Percentiles rank a stretch among this genome's conserved stretches.
phyloP scores from a whole-genome alignment of 345 rosid genomes.

The Bruguiera sexangula region DNA sequence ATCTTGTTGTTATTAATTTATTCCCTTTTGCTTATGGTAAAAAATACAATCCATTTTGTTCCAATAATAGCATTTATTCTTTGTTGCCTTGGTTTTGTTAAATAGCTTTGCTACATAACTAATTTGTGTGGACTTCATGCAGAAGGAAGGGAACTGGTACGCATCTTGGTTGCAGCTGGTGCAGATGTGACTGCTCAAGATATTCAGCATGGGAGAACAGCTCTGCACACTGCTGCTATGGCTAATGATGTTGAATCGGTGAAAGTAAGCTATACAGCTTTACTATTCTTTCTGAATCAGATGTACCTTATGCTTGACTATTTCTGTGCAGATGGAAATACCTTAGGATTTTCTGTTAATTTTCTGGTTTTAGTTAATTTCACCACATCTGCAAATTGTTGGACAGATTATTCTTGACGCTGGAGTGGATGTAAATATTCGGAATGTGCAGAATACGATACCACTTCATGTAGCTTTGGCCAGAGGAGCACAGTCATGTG shows the following conservation, averaged over 20 bases:
- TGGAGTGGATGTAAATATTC: conserved; percentile 90
- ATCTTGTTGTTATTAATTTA: too few species aligned
- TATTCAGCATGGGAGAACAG: conserved; percentile 81
- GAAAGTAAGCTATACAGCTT: conserved; percentile 47
- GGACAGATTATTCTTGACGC: conserved; percentile 81
- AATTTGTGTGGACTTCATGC: conserved; percentile 14
- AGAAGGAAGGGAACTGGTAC: conserved; percentile 95
- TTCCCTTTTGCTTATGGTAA: too few species aligned
- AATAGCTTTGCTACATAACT: too few species aligned
- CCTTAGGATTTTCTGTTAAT: background rate
- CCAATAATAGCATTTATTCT: too few species aligned
- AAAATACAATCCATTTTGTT: too few species aligned
- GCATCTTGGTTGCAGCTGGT: conserved; percentile 80
- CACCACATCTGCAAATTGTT: conserved; percentile 3
- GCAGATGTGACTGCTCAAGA: conserved; percentile 92
- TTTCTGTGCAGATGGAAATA: background rate
- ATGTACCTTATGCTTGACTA: background rate
- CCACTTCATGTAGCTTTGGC: conserved; percentile 96
- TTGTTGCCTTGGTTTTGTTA: too few species aligned
- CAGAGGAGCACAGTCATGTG: conserved; percentile 88
- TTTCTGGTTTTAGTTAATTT: background rate
- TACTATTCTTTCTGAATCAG: background rate
- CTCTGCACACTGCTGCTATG: conserved; percentile 88
- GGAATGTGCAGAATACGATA: conserved; percentile 76
- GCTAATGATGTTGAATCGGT: conserved; percentile 86